A percentile compares a stretch with the other conserved stretches of the same genome.
Evolutionary conservation across 306 rosid genomes (phyloP).

Genomic region (Phaseolus lunatus): DNA sequence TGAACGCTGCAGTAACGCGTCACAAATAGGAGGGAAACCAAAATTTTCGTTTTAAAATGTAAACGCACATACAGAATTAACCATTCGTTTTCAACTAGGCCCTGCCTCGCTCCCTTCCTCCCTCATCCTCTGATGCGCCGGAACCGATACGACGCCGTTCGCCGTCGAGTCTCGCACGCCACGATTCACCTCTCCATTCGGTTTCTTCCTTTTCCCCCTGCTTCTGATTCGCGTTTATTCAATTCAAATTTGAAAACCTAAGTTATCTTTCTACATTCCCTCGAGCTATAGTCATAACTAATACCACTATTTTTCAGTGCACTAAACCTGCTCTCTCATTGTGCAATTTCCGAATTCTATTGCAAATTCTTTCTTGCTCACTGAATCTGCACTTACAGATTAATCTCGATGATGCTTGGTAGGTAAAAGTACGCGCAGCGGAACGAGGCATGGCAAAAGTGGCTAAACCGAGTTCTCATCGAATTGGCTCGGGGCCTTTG

Average conservation of each 20-base stretch:
- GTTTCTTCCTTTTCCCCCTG: not conserved
- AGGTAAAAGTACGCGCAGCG: slow-evolving; percentile 18
- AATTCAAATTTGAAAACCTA: not conserved
- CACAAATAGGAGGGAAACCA: slow-evolving; percentile 60
- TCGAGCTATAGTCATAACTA: not conserved
- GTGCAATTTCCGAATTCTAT: not conserved
- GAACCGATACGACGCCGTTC: slow-evolving; percentile 28
- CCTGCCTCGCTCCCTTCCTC: not conserved
- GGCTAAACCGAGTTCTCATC: slow-evolving; percentile 61
- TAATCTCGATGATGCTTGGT: slow-evolving; percentile 27
- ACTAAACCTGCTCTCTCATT: not conserved
- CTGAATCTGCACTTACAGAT: slow-evolving; percentile 8
- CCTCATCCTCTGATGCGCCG: not conserved
- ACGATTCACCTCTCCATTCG: not conserved
- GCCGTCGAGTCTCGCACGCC: slow-evolving; percentile 16
- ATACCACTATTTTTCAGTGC: not conserved
- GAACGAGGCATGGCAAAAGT: slow-evolving; percentile 66
- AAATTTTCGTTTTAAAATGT: slow-evolving; percentile 44
- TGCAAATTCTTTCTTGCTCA: not conserved
- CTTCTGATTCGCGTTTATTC: not conserved
- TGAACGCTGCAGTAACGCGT: slow-evolving; percentile 42
- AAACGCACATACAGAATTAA: not conserved
- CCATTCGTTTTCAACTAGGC: not conserved
- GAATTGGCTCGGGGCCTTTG: slow-evolving; percentile 54
- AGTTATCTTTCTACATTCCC: not conserved